These are phyloP conservation scores for Micractinium sp. DNA, from an alignment of 139 green algal genomes.

Conservation along the genomic window DNA sequence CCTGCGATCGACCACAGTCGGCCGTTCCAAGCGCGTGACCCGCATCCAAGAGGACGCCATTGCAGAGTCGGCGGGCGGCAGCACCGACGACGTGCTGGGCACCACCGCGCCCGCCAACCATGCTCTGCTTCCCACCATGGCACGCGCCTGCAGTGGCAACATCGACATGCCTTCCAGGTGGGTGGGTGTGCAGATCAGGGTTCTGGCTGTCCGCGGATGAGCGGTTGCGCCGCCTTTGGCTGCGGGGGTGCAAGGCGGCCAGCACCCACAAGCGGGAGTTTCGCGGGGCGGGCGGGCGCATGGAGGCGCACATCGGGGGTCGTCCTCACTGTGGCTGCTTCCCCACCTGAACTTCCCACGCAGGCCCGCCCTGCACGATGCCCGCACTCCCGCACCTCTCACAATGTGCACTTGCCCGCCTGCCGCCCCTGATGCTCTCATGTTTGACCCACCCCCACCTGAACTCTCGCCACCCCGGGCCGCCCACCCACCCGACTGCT, in stretches of 20 bases:
- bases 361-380: too few relatives aligned
- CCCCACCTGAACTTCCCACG: too few relatives aligned
- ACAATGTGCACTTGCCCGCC: too few relatives aligned
- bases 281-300: too few relatives aligned
- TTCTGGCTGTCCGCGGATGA: background rate
- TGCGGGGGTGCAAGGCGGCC: background rate
- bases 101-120: background rate
- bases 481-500: background rate
- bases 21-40: background rate
- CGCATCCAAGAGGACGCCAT: constrained; percentile 6
- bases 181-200: background rate
- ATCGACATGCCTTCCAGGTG: constrained; percentile 1
- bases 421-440: background rate
- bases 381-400: too few relatives aligned
- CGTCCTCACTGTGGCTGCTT: background rate
- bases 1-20: background rate
- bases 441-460: background rate
- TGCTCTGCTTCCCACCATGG: background rate
- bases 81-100: background rate
- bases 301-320: too few relatives aligned
- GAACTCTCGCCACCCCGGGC: background rate
- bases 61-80: background rate
- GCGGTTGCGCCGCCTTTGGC: background rate
- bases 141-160: constrained; percentile 19
- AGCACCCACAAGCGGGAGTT: background rate